A percentile compares a stretch with the other conserved stretches of the same genome.
Evolutionary conservation across 106 monocot genomes (phyloP).

Genomic region (Allium cepa): DNA sequence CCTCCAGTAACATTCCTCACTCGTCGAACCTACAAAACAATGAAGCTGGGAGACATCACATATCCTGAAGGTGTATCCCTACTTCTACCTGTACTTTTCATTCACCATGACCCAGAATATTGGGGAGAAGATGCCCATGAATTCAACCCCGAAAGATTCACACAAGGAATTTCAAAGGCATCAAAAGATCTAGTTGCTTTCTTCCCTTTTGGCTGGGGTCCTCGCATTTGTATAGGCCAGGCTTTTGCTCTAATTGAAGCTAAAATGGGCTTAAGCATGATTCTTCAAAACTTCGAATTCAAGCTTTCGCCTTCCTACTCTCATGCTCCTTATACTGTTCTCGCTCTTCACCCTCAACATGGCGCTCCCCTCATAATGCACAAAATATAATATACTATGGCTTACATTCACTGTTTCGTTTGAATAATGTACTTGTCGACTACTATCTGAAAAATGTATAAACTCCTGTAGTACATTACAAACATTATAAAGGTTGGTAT

Average conservation of each 20-base stretch:
- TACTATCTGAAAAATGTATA: too few species aligned
- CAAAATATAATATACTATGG: not conserved
- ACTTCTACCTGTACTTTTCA: not conserved
- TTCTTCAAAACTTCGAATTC: constrained; percentile 44
- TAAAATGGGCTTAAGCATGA: constrained; percentile 47
- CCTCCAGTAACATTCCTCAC: not conserved
- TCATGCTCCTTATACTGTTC: constrained; percentile 39
- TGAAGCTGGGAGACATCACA: constrained; percentile 1
- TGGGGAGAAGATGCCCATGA: constrained; percentile 26
- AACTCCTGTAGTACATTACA: too few species aligned
- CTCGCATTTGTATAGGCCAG: constrained; percentile 65
- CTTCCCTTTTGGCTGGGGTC: constrained; percentile 54
- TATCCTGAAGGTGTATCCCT: constrained; percentile 4
- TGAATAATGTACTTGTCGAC: too few species aligned
- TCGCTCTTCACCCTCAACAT: constrained; percentile 45
- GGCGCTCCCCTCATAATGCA: constrained; percentile 10
- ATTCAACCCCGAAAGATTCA: constrained; percentile 24
- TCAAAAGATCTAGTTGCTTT: constrained; percentile 22
- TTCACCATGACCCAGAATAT: constrained; percentile 7
- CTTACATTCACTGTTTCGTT: too few species aligned
- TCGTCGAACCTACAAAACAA: constrained; percentile 12
- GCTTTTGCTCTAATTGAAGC: constrained; percentile 69
- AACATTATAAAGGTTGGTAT: too few species aligned
- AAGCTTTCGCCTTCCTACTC: constrained; percentile 44
- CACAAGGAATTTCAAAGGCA: constrained; percentile 37